These are phyloP conservation scores for Ophiostoma quercus DNA, from an alignment of 2,329 filamentous ascomycete genomes.

Conservation along the genomic window DNA sequence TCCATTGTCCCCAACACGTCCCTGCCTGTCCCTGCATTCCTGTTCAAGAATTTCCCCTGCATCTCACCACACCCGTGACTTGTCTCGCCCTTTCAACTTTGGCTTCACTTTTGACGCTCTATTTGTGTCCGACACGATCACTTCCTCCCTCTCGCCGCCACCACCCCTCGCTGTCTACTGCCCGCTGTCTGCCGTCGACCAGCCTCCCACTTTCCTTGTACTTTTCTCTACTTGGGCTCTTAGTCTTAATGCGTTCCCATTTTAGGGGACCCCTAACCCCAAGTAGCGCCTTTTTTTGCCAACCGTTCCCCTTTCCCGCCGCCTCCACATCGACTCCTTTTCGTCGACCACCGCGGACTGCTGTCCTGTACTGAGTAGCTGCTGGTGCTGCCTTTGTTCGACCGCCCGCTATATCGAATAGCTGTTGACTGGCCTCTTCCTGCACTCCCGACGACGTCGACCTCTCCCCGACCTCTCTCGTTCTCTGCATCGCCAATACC, in stretches of 20 bases:
- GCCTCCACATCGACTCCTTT: constrained; percentile 27
- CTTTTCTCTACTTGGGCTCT: constrained; percentile 23
- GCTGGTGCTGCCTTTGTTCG: not conserved
- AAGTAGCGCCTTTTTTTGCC: constrained; percentile 26
- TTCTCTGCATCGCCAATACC: not conserved
- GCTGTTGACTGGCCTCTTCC: not conserved
- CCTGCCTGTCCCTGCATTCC: constrained; percentile 3
- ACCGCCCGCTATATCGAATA: not conserved
- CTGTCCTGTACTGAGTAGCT: not conserved
- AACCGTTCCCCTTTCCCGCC: constrained; percentile 25
- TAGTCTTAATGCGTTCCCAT: constrained; percentile 26
- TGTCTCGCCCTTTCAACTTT: not conserved
- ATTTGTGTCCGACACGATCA: not conserved
- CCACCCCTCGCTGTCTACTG: not conserved
- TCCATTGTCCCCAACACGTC: constrained; percentile 20
- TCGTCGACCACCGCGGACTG: constrained; percentile 14
- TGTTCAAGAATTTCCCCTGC: not conserved
- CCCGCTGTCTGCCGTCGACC: not conserved
- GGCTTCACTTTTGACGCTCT: not conserved
- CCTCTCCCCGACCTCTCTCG: not conserved
- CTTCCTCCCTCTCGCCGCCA: not conserved
- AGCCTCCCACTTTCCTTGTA: constrained; percentile 11
- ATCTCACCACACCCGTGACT: not conserved
- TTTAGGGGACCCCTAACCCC: constrained; percentile 26
- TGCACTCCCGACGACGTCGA: not conserved